These are phyloP conservation scores for Besnoitia besnoiti DNA, from an alignment of 169 alveolate genomes.

Conservation along the genomic window DNA sequence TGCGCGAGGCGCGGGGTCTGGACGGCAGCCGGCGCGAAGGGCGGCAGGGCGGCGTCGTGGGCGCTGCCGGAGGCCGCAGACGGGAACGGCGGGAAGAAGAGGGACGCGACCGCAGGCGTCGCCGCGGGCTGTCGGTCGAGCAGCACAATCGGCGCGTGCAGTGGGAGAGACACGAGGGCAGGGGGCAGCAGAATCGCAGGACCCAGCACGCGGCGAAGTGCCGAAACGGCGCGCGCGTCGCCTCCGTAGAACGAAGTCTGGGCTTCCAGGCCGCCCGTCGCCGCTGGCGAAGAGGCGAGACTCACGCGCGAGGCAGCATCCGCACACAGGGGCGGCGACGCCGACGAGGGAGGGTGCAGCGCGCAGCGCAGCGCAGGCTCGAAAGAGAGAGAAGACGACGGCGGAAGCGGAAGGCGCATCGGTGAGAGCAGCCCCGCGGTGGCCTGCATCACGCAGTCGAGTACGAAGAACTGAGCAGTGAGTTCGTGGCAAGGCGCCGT, in stretches of 20 bases:
- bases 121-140: conserved; percentile 4
- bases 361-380: conserved; percentile 8
- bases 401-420: not conserved
- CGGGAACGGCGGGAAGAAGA: not conserved
- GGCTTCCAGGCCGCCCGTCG: not conserved
- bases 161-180: not conserved
- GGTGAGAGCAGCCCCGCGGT: not conserved
- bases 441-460: conserved; percentile 10
- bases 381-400: not conserved
- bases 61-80: not conserved
- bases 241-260: not conserved
- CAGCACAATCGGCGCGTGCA: conserved; percentile 1
- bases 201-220: not conserved
- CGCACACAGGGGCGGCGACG: not conserved
- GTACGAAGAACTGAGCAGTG: not conserved
- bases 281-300: not conserved
- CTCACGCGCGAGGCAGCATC: not conserved
- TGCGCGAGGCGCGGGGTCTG: not conserved
- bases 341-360: not conserved
- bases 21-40: no score
- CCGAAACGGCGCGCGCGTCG: not conserved
- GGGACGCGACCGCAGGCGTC: not conserved
- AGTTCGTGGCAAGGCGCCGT: not conserved
- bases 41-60: not conserved
- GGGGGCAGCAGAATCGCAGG: not conserved